Evolutionary conservation across 1,139 yeast species (phyloP).

Genomic region (Hansenula sp.): DNA sequence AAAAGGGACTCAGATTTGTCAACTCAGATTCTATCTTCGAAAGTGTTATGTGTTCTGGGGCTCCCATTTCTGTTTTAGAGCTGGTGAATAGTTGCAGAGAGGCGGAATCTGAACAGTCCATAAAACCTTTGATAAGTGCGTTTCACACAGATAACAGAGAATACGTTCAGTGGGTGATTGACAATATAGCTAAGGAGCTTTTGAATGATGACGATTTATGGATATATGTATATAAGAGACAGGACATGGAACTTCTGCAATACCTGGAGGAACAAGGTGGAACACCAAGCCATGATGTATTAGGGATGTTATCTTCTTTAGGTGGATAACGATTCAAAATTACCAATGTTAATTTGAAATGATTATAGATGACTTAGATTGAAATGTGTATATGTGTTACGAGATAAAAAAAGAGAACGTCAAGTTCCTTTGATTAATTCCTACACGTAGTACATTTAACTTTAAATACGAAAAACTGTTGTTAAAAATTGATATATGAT

Average conservation of each 20-base stretch:
- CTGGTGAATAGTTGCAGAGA: constrained; percentile 10
- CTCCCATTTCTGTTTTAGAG: not conserved
- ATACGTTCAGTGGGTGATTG: constrained; percentile 15
- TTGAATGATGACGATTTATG: constrained; percentile 16
- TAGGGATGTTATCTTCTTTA: constrained; percentile 7
- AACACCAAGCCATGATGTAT: constrained; percentile 15
- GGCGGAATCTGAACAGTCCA: constrained; percentile 1
- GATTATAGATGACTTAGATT: not conserved
- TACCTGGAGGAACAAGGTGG: constrained; percentile 16
- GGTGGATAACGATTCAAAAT: not conserved
- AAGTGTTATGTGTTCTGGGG: constrained; percentile 7
- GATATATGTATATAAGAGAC: constrained; percentile 9
- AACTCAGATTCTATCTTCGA: constrained; percentile 6
- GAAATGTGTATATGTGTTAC: not conserved
- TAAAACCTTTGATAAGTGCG: constrained; percentile 14
- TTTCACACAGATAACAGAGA: constrained; percentile 7
- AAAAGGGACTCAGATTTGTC: constrained; percentile 10
- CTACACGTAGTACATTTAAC: not conserved
- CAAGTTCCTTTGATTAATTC: not conserved
- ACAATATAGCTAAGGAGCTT: constrained; percentile 4
- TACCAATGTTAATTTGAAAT: too few relatives aligned
- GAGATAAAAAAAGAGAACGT: not conserved
- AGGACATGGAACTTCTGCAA: constrained; percentile 5
- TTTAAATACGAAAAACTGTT: constrained; percentile 1
- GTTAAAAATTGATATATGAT: not conserved